Base-by-base conservation (phyloP, 306 rosid species). In the Sphenostylis stenocarpa region DNA sequence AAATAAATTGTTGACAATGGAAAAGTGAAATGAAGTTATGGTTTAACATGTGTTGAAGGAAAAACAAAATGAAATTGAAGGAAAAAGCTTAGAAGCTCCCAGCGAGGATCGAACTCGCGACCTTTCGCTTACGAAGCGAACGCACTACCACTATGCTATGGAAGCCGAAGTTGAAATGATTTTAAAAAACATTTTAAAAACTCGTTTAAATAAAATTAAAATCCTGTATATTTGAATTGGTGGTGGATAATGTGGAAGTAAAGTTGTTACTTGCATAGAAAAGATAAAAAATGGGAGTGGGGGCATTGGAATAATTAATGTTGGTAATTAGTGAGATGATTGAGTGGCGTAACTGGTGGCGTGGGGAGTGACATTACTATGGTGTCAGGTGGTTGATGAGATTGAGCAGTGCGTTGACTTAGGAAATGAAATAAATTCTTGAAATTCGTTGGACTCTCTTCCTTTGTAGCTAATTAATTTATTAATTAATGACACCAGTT, bases 61-160 rank as follows among this genome's bases (percentile, higher is more conserved):
- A 6, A 38, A 39, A 2, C 1, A 2, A 2, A 10, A 14, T 2
- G 0, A 12, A 45, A 3, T 1, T n/a, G 7, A 14, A 4, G 0
- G 0, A 21, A 0, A 0, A 1, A 0, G 0, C n/a, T n/a, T n/a
- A 3, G 2, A 0, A 88, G 91, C 89, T 86, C 88, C 90, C 86
- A 81, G 86, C 90, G 82, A 87, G 86, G 89, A 82, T 89, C 88
- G 87, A 89, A 91, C 96, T 91, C 91, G 81, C 86, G 89, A 91
- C 90, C 89, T 89, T 87, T 83, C 86, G 80, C 91, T 91, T 87
- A 87, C 89, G 87, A 91, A 91, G 96, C 85, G 85, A 87, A 87
- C 89, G 86, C 91, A 87, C 85, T 87, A 81, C 89, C 91, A 91
- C 90, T 81, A 80, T 89, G 90, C 88, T 89, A 85, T 84, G 91